Base-by-base conservation (phyloP, 768 basidiomycete genomes). In the Trametopsis cervina region DNA sequence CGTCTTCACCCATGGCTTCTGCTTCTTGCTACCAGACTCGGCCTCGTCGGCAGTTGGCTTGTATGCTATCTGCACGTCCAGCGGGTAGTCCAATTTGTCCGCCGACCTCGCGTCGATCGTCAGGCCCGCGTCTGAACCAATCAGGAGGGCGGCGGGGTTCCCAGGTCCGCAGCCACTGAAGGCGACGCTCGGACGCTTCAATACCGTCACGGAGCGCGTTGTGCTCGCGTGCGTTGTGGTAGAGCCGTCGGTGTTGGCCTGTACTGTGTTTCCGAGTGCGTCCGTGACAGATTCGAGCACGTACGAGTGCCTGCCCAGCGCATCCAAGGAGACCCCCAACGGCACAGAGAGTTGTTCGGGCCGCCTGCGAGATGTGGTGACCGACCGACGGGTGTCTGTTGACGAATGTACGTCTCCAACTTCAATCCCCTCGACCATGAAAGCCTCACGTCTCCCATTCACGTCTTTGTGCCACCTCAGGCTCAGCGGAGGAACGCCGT, bases 361-460 rank as follows among this genome's bases (percentile, higher is more conserved):
- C 3, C 63, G 60, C 38, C 59, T 60, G 17, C 46, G 59, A 37
- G 38, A 59, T 1, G 55, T 50, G 35, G 55, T 54, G 6, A 52
- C 55, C 23, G 59, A 55, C n/a, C 57, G 27, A 12, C 48, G 46
- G 37, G 38, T 49, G 35, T 48, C 59, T 44, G 53, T 54, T 63
- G 57, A 50, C 4, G 60, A 51, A 15, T 60, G 54, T 26, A 62
- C 63, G 39, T 72, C 70, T 20, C 73, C 72, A 33, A 75, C 77
- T 61, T 89, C 85, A 42, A 94, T 89, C 7, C 91, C 90, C 58
- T 93, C 90, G 1, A 92, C 88, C 35, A 85, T 66, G 53, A 86
- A 86, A 39, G 76, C 71, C 58, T 93, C 88, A 46, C 74, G 71
- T 52, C 73, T 71, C 10, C 80, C 81, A 47, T 81, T 82, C 37